These are phyloP conservation scores for Aspergillus fijiensis DNA, from an alignment of 2,329 filamentous ascomycete species.

Conservation along the genomic window DNA sequence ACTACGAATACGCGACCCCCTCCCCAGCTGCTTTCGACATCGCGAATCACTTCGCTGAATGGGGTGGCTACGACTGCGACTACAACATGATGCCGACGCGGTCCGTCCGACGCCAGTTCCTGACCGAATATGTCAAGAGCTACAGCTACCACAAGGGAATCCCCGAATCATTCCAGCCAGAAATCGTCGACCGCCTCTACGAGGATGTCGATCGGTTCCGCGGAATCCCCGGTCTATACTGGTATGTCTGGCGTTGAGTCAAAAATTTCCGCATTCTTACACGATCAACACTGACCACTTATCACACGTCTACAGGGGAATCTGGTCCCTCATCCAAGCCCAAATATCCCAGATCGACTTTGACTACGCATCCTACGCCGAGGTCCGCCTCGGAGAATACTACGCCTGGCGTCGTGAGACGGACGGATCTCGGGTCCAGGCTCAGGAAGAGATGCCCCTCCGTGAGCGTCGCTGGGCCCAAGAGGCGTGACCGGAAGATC, in stretches of 20 bases:
- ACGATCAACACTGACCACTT: not conserved
- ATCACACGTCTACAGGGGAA: slow-evolving; percentile 66
- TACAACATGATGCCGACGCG: slow-evolving; percentile 77
- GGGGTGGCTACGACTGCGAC: slow-evolving; percentile 96
- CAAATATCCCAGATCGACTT: slow-evolving; percentile 95
- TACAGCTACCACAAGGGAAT: slow-evolving; percentile 59
- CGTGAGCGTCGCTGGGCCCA: slow-evolving; percentile 80
- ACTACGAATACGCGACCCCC: slow-evolving; percentile 96
- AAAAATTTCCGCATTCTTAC: too few species aligned
- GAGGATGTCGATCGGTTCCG: slow-evolving; percentile 83
- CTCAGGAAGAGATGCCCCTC: slow-evolving; percentile 63
- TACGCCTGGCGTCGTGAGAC: slow-evolving; percentile 82
- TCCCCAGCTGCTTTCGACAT: slow-evolving; percentile 95
- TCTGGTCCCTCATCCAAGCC: slow-evolving; percentile 94
- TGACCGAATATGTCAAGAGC: slow-evolving; percentile 75
- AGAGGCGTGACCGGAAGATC: slow-evolving; percentile 35
- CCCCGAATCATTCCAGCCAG: slow-evolving; percentile 49
- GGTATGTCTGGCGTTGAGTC: slow-evolving; percentile 35
- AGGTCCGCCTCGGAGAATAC: slow-evolving; percentile 83
- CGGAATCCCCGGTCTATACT: slow-evolving; percentile 83
- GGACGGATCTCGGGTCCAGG: slow-evolving; percentile 59
- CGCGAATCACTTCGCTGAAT: slow-evolving; percentile 97
- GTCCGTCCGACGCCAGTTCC: slow-evolving; percentile 73
- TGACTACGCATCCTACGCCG: slow-evolving; percentile 90
- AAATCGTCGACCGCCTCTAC: slow-evolving; percentile 68